These are phyloP conservation scores for Pythium dissimile DNA, from an alignment of 352 stramenopile species.

Conservation along the genomic window DNA sequence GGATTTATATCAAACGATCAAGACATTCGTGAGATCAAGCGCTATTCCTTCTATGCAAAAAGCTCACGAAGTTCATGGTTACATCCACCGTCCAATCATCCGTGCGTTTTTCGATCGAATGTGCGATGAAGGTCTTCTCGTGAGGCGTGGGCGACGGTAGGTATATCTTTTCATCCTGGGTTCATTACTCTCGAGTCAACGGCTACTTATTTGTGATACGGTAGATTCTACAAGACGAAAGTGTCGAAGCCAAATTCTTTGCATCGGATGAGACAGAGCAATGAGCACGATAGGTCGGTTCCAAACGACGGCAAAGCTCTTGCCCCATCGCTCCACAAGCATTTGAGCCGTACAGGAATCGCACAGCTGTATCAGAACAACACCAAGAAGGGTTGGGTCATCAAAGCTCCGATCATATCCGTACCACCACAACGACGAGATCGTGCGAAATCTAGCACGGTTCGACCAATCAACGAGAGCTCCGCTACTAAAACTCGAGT, in stretches of 20 bases:
- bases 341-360: neutral
- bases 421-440: neutral
- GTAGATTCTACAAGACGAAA: neutral
- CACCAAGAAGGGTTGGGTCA: neutral
- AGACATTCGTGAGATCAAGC: constrained; percentile 12
- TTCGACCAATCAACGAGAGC: too few relatives aligned
- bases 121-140: constrained; percentile 20
- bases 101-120: constrained; percentile 15
- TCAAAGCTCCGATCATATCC: neutral
- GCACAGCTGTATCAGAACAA: neutral
- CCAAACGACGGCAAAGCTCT: neutral
- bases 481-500: too few relatives aligned
- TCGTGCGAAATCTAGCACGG: neutral
- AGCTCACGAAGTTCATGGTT: neutral
- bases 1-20: constrained; percentile 16
- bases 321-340: neutral
- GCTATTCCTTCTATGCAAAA: constrained; percentile 17
- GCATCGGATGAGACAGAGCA: too few relatives aligned
- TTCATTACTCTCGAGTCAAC: neutral
- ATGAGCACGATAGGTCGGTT: too few relatives aligned
- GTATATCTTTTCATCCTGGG: neutral
- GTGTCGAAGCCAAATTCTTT: too few relatives aligned
- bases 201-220: neutral
- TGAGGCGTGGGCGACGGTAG: neutral
- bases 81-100: neutral